A percentile compares a stretch with the other conserved stretches of the same genome.
phyloP scores from a whole-genome alignment of 441 rosid genomes.

The Corymbia citriodora region DNA sequence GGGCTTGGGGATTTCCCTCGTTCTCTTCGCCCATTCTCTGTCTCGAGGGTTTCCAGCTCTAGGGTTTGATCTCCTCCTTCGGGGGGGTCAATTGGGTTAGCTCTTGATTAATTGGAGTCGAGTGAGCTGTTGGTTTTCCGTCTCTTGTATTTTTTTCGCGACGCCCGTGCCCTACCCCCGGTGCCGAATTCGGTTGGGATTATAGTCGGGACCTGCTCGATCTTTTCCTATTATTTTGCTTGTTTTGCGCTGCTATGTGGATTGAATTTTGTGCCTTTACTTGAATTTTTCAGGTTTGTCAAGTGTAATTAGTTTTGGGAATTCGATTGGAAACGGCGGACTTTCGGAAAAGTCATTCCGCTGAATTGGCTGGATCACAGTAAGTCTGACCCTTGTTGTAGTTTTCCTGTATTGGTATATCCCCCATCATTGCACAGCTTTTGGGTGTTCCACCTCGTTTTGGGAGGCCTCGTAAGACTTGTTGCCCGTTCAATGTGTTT shows the following conservation, averaged over 20 bases:
- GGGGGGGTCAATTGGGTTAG: not conserved
- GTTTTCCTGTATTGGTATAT: not conserved
- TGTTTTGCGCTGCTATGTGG: not conserved
- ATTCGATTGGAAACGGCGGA: not conserved
- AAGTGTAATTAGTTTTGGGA: not conserved
- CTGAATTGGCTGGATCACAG: not conserved
- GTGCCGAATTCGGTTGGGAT: not conserved
- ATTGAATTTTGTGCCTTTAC: not conserved
- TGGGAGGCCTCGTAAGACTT: not conserved
- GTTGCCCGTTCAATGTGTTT: not conserved
- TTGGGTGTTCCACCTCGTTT: not conserved
- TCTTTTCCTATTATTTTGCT: not conserved
- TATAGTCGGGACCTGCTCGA: not conserved
- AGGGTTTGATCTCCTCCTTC: conserved; percentile 32
- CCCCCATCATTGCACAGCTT: not conserved
- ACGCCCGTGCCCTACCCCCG: too few relatives aligned
- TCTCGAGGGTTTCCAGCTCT: conserved; percentile 6
- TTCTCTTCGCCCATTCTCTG: conserved; percentile 19
- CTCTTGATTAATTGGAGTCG: not conserved
- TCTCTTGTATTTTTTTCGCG: too few relatives aligned
- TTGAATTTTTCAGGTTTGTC: not conserved
- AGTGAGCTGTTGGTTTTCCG: not conserved
- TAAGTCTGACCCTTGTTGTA: not conserved
- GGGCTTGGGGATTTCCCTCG: not conserved
- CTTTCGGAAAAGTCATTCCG: not conserved